Conservation (phyloP, 768 basidiomycete species). For the Auricularia heimuer region DNA sequence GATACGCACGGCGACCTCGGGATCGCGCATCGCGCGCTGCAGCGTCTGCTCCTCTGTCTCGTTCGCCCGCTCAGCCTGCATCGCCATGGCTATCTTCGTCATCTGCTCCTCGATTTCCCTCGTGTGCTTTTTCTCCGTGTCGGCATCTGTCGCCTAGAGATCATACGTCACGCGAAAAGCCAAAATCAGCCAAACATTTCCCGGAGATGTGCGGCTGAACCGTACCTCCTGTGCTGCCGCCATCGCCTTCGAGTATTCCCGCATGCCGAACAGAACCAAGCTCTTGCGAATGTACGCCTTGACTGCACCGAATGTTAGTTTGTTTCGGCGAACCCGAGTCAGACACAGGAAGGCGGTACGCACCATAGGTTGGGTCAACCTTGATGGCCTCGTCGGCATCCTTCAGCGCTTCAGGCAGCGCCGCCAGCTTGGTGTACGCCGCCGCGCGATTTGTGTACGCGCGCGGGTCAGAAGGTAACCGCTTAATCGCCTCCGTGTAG, state of each 20-base stretch:
- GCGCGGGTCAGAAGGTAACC: conserved; percentile 78
- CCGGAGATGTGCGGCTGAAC: background rate
- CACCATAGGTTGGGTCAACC: conserved; percentile 78
- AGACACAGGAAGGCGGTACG: conserved; percentile 14
- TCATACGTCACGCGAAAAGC: background rate
- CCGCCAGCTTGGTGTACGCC: conserved; percentile 90
- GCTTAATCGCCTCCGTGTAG: conserved; percentile 95
- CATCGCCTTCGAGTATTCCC: conserved; percentile 80
- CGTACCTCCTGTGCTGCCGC: conserved; percentile 58
- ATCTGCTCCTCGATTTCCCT: conserved; percentile 76
- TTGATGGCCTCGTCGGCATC: conserved; percentile 91
- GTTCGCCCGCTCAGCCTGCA: conserved; percentile 65
- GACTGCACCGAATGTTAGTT: conserved; percentile 33
- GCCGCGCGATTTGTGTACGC: conserved; percentile 99
- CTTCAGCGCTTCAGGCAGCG: conserved; percentile 91
- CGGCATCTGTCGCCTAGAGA: conserved; percentile 52
- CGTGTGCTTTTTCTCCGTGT: conserved; percentile 73
- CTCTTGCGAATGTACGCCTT: conserved; percentile 95
- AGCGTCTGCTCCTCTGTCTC: conserved; percentile 92
- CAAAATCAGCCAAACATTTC: background rate
- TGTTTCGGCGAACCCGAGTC: background rate
- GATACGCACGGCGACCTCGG: conserved; percentile 75
- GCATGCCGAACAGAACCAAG: conserved; percentile 78
- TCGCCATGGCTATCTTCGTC: conserved; percentile 68
- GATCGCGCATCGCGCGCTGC: conserved; percentile 92